Conservation (phyloP, 192 early-diverging fungal species). For the Podila minutissima region DNA sequence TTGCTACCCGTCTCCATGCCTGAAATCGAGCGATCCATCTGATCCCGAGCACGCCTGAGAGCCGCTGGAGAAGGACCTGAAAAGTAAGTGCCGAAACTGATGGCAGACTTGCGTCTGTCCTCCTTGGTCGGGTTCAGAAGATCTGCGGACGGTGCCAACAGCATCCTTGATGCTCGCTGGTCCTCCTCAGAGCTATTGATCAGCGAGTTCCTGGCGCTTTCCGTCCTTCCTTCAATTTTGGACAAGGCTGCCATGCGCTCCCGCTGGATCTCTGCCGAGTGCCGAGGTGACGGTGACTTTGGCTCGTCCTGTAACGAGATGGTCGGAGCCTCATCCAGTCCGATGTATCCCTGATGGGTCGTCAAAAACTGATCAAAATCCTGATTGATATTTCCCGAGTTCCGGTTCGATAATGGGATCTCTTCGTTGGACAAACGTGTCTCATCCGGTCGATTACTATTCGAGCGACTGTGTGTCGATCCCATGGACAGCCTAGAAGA, state of each 20-base stretch:
- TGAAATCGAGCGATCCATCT: conserved; percentile 10
- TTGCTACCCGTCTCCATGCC: conserved; percentile 23
- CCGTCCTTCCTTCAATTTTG: background rate
- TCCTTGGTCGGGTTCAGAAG: conserved; percentile 12
- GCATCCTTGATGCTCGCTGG: background rate
- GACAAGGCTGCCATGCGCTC: background rate
- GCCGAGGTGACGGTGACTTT: background rate
- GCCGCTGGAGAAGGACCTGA: conserved; percentile 9
- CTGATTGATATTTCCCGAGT: background rate
- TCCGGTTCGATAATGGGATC: background rate
- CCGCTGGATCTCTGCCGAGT: background rate
- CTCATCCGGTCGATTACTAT: background rate
- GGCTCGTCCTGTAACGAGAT: background rate
- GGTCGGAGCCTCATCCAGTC: background rate
- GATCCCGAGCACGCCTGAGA: conserved; percentile 8
- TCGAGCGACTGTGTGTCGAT: background rate
- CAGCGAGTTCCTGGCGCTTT: background rate
- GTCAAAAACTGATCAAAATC: conserved; percentile 16
- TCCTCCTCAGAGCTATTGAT: background rate
- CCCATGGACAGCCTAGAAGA: background rate
- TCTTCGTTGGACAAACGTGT: background rate
- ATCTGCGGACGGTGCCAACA: background rate
- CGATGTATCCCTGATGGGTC: background rate
- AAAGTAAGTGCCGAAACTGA: conserved; percentile 47
- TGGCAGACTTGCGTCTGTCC: conserved; percentile 43